phyloP scores from a whole-genome alignment of 139 green algal species.

The Pseudopediastrum boryanum region DNA sequence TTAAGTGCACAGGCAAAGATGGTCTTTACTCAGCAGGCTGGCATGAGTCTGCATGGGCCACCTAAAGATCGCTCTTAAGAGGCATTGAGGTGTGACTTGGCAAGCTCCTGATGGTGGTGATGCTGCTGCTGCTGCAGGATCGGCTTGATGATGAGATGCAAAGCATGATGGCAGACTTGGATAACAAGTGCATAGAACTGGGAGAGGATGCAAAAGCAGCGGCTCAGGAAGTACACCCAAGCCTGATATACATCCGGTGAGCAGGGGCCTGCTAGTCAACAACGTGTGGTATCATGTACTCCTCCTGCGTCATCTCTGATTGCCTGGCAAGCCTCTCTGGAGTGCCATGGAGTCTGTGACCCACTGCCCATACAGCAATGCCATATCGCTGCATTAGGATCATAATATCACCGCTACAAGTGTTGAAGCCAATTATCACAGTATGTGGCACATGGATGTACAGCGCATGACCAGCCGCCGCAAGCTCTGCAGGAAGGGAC shows the following conservation, averaged over 20 bases:
- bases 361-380: background rate
- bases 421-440: background rate
- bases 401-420: too few relatives aligned
- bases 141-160: constrained; percentile 29
- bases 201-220: constrained; percentile 44
- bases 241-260: constrained; percentile 13
- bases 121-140: constrained; percentile 5
- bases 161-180: constrained; percentile 18
- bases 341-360: background rate
- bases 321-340: background rate
- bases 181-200: constrained; percentile 41
- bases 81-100: background rate
- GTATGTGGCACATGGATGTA: background rate
- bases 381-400: background rate
- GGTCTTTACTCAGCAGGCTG: background rate
- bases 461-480: background rate
- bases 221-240: constrained; percentile 46
- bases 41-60: background rate
- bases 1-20: background rate
- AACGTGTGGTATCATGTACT: background rate
- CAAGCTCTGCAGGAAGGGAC: background rate
- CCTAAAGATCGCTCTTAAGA: background rate
- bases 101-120: background rate
- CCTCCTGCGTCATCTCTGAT: background rate
- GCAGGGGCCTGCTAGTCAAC: background rate